Evolutionary conservation across 2,329 filamentous ascomycete species (phyloP).

Genomic region (Sclerotinia borealis): DNA sequence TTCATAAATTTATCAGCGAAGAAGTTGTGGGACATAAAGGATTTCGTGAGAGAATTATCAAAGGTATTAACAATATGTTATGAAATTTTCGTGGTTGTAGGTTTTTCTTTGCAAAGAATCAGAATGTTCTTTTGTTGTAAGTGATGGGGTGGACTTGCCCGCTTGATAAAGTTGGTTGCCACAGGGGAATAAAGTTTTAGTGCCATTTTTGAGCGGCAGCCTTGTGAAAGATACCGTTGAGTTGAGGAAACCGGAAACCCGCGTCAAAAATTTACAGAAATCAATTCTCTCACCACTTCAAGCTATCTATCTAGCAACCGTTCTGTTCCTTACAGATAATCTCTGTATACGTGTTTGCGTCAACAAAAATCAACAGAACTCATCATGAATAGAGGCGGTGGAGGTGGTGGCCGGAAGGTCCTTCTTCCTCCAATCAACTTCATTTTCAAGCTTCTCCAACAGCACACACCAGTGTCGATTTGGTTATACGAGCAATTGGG

Average conservation of each 20-base stretch:
- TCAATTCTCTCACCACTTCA: background rate
- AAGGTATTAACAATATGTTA: background rate
- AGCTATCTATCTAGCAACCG: background rate
- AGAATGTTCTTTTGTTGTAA: slow-evolving; percentile 8
- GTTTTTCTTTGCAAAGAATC: slow-evolving; percentile 7
- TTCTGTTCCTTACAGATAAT: background rate
- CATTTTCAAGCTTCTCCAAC: slow-evolving; percentile 85
- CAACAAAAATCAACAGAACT: slow-evolving; percentile 1
- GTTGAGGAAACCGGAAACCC: background rate
- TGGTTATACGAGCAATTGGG: slow-evolving; percentile 97
- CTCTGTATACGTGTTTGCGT: background rate
- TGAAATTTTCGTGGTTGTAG: background rate
- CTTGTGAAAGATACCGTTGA: background rate
- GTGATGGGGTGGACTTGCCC: background rate
- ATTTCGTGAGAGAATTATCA: background rate
- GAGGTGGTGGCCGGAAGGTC: slow-evolving; percentile 51
- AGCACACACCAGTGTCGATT: slow-evolving; percentile 74
- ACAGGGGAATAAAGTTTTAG: slow-evolving; percentile 13
- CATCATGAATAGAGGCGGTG: slow-evolving; percentile 34
- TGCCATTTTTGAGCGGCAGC: slow-evolving; percentile 7
- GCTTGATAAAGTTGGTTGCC: slow-evolving; percentile 4
- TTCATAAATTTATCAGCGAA: background rate
- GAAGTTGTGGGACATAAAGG: background rate
- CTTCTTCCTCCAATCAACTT: slow-evolving; percentile 77
- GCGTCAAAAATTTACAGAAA: slow-evolving; percentile 5